Base-by-base conservation (phyloP, 2,329 filamentous ascomycete species). In the Pseudocercospora vitis region DNA sequence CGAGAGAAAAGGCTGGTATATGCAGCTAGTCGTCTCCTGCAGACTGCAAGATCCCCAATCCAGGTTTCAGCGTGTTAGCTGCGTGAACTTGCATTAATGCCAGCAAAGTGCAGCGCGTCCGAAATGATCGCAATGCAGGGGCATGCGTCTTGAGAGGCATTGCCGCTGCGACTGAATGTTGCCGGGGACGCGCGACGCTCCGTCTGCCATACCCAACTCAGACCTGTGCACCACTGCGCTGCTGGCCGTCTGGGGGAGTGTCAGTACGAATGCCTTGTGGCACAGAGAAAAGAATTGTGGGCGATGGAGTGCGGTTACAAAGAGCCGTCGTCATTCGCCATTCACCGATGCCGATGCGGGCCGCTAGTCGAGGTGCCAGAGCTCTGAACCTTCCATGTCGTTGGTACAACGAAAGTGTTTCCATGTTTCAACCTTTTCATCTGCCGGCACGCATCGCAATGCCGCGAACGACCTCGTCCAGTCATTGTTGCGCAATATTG, bases 1-100 rank as follows among this genome's bases (percentile, higher is more conserved):
- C 37, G 37, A 42, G 24, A 57, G 55, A 51, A 57, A 58, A 57
- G 58, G 54, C 58, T 59, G 61, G 50, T 59, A 50, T 50, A 50
- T 55, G 47, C 50, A 47, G 52, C 52, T 55, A 48, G 52, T 39
- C 29, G 48, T 50, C 50, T 46, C 24, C 50, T 55, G 52, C 52
- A 55, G 52, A 47, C 39, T 47, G 47, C 52, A 55, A 45, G n/a
- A 31, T 45, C 42, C 37, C 42, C 42, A 45, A 45, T 31, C 42
- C 42, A 45, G 24, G 42, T 45, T 45, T 45, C 42, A 45, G 26
- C 14, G 5, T 31, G 24, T 45, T 52, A 51, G 45, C 40, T 58
- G 56, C 56, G 53, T 53, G 49, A 46, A 52, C 33, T 40, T 32
- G 50, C 47, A 50, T 42, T 40, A n/a, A n/a, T n/a, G n/a, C n/a